These are phyloP conservation scores for Aspergillus pseudoterreus DNA, from an alignment of 2,329 filamentous ascomycete species.

Conservation along the genomic window DNA sequence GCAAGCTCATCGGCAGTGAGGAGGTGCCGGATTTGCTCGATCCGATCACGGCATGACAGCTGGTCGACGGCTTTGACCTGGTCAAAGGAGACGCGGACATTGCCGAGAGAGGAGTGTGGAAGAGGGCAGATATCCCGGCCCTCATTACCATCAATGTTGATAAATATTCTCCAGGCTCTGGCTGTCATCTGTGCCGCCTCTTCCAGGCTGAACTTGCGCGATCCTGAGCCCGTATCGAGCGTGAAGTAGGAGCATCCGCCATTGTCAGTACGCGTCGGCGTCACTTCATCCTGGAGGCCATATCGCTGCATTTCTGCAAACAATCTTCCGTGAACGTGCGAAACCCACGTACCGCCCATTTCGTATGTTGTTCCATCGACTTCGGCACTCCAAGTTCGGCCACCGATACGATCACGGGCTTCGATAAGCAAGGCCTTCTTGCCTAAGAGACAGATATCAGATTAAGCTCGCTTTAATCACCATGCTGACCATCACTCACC, in stretches of 20 bases:
- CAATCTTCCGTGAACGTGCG: too few species aligned
- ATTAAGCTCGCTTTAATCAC: too few species aligned
- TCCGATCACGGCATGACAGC: background rate
- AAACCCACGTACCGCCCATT: constrained; percentile 42
- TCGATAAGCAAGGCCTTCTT: constrained; percentile 15
- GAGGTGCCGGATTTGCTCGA: background rate
- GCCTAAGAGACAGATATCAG: too few species aligned
- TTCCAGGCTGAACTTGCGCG: too few species aligned
- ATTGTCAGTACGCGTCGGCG: too few species aligned
- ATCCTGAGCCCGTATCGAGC: background rate
- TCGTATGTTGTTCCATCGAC: constrained; percentile 32
- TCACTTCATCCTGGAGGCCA: too few species aligned
- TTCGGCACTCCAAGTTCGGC: constrained; percentile 37
- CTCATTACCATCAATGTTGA: background rate
- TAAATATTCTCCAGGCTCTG: background rate
- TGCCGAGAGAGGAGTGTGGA: background rate
- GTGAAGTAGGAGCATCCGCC: background rate
- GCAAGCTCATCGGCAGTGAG: background rate
- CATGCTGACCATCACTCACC: too few species aligned
- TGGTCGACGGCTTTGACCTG: background rate
- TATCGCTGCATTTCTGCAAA: too few species aligned
- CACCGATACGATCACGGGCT: constrained; percentile 41
- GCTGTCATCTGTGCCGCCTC: too few species aligned
- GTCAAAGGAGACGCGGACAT: too few species aligned
- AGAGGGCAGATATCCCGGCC: background rate